Base-by-base conservation (phyloP, 2,329 filamentous ascomycete species). In the Botrytis fabae region DNA sequence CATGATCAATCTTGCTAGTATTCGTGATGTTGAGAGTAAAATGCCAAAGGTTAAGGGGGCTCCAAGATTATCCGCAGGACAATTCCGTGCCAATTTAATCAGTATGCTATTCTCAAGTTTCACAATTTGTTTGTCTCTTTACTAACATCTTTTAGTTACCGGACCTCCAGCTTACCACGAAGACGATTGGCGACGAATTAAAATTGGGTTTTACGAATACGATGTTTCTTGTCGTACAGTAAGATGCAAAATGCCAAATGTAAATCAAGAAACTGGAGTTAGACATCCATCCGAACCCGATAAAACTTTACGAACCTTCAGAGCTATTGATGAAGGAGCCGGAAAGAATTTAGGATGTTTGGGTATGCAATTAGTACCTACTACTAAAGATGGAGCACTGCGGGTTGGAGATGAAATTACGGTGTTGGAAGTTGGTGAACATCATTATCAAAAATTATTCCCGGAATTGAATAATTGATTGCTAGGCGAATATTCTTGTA, bases 31-130 rank as follows among this genome's bases (percentile, higher is more conserved):
- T 40, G 88, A 90, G 74, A 81, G 83, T 2, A 83, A 87, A 64
- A 85, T 93, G 12, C 84, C 86, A 1, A 86, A 85, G 38, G 70
- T 66, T 38, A 64, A 64, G 54, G 78, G 79, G 10, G 79, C 87
- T 28, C 83, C 85, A 42, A 82, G 85, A 42, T 84, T 94, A 0
- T 88, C 91, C 72, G 87, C 88, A 14, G 82, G 87, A 25, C 86
- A 91, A 20, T 94, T 93, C 81, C 87, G 92, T 38, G 87, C 92
- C 54, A 94, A 95, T 78, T 89, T 95, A 48, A 90, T 93, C 76
- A 82, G 71, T 73, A 40, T 44, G 71, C 64, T 20, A 48, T 32
- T 68, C 66, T 10, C 7, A 22, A 42, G 2, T 44, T 35, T n/a
- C 12, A 9, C 32, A 48, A 44, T 10, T 54, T 18, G 8, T 32